Conservation (phyloP, 345 rosid genomes). For the Populus alba region DNA sequence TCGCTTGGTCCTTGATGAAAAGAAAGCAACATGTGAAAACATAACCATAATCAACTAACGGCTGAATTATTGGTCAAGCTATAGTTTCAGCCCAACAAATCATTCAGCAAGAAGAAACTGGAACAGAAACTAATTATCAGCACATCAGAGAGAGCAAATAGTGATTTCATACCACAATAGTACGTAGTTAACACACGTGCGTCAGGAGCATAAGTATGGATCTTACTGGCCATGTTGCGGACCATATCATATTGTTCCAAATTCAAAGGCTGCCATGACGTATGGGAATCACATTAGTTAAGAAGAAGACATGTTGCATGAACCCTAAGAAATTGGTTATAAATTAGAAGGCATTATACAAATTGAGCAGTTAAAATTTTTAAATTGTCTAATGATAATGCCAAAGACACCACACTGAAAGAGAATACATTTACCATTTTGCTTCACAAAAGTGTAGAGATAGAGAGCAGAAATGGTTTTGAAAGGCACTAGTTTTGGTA, state of each 20-base stretch:
- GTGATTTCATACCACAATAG: constrained; percentile 63
- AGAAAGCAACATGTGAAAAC: constrained; percentile 15
- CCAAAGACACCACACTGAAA: background rate
- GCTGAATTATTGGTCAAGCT: background rate
- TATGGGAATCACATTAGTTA: constrained; percentile 12
- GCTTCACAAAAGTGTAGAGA: background rate
- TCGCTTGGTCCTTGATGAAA: constrained; percentile 69
- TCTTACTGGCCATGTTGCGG: constrained; percentile 78
- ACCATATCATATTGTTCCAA: constrained; percentile 78
- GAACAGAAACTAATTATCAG: background rate
- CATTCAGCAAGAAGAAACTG: background rate
- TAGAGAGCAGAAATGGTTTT: background rate
- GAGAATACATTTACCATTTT: background rate
- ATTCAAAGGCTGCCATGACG: constrained; percentile 74
- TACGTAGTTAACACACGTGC: constrained; percentile 93
- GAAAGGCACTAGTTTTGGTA: background rate
- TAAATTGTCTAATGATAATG: background rate
- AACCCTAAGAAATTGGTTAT: constrained; percentile 2
- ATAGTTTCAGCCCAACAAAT: background rate
- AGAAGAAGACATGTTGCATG: background rate
- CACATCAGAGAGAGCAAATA: background rate
- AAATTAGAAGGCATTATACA: background rate
- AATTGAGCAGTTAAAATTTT: background rate
- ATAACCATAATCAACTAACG: constrained; percentile 3
- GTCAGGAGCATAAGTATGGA: constrained; percentile 87